Conservation (phyloP, 1,139 yeast genomes). For the Zygosaccharomyces sapae region DNA sequence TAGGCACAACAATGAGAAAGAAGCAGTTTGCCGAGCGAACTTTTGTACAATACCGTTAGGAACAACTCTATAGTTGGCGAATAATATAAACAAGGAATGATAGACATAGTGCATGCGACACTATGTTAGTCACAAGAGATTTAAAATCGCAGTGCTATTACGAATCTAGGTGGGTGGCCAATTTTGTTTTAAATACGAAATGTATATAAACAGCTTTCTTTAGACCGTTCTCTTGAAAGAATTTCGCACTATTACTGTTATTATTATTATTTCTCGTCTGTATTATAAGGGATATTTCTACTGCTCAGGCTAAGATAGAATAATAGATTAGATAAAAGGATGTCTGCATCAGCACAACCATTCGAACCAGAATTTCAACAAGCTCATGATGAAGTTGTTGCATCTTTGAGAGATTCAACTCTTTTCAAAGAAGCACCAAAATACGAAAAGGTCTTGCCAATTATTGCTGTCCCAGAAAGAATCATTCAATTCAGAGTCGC, state of each 20-base stretch:
- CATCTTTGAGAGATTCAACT: slow-evolving; percentile 87
- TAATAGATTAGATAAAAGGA: background rate
- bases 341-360: slow-evolving; percentile 12
- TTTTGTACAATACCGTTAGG: background rate
- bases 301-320: background rate
- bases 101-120: background rate
- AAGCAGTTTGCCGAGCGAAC: slow-evolving; percentile 2
- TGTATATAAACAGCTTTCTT: background rate
- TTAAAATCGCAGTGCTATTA: background rate
- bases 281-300: too few relatives aligned
- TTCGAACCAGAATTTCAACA: slow-evolving; percentile 97
- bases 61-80: background rate
- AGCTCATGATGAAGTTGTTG: slow-evolving; percentile 90
- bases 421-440: slow-evolving; percentile 85
- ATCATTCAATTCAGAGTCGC: slow-evolving; percentile 92
- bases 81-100: background rate
- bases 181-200: background rate
- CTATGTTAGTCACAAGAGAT: background rate
- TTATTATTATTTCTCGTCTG: background rate
- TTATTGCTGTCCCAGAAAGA: slow-evolving; percentile 94
- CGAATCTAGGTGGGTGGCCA: background rate
- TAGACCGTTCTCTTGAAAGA: background rate
- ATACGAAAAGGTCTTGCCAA: slow-evolving; percentile 83
- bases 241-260: too few relatives aligned
- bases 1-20: background rate